These are phyloP conservation scores for Globisporangium iwayamae DNA, from an alignment of 352 stramenopile species.

Conservation along the genomic window DNA sequence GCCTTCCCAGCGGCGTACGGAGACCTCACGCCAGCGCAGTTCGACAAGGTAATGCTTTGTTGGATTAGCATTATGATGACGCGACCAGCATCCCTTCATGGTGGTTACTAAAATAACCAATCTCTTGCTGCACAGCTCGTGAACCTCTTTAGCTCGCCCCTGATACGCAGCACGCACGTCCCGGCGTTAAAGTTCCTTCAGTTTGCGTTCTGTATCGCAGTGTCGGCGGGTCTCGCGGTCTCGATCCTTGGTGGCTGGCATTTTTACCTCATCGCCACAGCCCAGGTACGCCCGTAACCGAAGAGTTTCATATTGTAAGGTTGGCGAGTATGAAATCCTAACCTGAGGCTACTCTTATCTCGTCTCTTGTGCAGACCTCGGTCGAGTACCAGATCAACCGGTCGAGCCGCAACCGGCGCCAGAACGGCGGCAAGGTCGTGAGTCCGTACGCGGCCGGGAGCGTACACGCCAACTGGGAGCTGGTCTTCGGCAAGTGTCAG, in stretches of 20 bases:
- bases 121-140: conserved; percentile 23
- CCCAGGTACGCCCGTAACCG: conserved; percentile 40
- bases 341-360: not conserved
- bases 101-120: not conserved
- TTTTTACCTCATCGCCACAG: conserved; percentile 63
- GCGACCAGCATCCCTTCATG: too few relatives aligned
- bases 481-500: conserved; percentile 61
- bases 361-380: conserved; percentile 47
- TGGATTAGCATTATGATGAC: conserved; percentile 6
- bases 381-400: conserved; percentile 83
- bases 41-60: conserved; percentile 36
- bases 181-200: conserved; percentile 40
- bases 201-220: conserved; percentile 67
- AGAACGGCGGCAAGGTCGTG: conserved; percentile 43
- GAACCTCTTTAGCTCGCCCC: conserved; percentile 19
- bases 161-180: conserved; percentile 17
- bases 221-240: conserved; percentile 55
- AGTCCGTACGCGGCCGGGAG: conserved; percentile 65
- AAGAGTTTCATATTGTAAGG: not conserved
- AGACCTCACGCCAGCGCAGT: conserved; percentile 45
- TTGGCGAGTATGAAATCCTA: not conserved
- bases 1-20: conserved; percentile 57
- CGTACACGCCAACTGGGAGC: conserved; percentile 73
- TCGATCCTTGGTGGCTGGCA: conserved; percentile 68
- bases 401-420: conserved; percentile 39